A percentile compares a stretch with the other conserved stretches of the same genome.
Evolutionary conservation across 768 basidiomycete species (phyloP).

Genomic region (Rickenella mellea): DNA sequence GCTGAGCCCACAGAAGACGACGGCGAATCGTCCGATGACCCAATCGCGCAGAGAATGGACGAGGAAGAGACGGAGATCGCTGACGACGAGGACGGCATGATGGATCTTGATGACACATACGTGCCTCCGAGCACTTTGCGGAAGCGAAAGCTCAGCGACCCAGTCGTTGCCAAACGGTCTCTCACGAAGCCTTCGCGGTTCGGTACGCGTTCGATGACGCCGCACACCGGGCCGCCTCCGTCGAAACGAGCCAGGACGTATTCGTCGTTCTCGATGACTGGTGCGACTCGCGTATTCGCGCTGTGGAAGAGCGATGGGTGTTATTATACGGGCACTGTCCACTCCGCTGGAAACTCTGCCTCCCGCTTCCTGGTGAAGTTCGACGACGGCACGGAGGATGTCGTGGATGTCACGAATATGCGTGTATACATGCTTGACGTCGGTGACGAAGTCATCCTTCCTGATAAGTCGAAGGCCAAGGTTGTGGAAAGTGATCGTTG

Average conservation of each 20-base stretch:
- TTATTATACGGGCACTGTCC: slow-evolving; percentile 53
- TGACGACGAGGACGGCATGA: slow-evolving; percentile 1
- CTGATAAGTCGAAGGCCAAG: slow-evolving; percentile 19
- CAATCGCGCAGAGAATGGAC: not conserved
- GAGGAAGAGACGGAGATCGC: not conserved
- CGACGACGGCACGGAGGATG: slow-evolving; percentile 48
- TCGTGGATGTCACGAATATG: slow-evolving; percentile 41
- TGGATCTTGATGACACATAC: not conserved
- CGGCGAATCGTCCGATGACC: not conserved
- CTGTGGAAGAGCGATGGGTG: slow-evolving; percentile 51
- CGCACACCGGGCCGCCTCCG: slow-evolving; percentile 7
- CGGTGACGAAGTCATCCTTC: slow-evolving; percentile 48
- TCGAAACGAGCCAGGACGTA: slow-evolving; percentile 10
- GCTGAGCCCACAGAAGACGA: too few species aligned
- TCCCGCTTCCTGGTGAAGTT: slow-evolving; percentile 45
- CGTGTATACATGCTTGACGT: slow-evolving; percentile 38
- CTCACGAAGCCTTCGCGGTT: too few species aligned
- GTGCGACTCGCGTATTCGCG: slow-evolving; percentile 57
- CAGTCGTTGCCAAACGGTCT: too few species aligned
- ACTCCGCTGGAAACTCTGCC: slow-evolving; percentile 21
- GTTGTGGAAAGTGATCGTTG: slow-evolving; percentile 19
- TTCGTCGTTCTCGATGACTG: slow-evolving; percentile 8
- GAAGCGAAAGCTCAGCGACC: too few species aligned
- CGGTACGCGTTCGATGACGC: slow-evolving; percentile 11
- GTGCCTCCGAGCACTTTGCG: not conserved